These are phyloP conservation scores for Diaporthe sp. DNA, from an alignment of 2,329 filamentous ascomycete species.

Conservation along the genomic window DNA sequence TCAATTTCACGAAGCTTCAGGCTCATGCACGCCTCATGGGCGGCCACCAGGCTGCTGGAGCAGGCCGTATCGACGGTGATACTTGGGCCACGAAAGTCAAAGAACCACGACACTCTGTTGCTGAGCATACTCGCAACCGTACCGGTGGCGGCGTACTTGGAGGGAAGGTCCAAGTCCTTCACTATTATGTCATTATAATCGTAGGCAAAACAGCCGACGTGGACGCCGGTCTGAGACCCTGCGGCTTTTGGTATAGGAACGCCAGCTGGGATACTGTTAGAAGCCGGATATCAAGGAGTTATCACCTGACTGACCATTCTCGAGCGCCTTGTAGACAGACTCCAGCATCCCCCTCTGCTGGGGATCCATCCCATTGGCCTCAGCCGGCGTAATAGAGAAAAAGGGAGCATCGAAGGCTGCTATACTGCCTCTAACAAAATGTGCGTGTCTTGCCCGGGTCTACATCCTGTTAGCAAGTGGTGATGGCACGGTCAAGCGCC, in stretches of 20 bases:
- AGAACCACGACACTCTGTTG: constrained; percentile 54
- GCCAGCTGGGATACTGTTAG: constrained; percentile 33
- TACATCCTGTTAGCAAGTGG: not conserved
- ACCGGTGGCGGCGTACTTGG: constrained; percentile 48
- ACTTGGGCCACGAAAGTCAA: constrained; percentile 51
- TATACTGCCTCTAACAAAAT: constrained; percentile 34
- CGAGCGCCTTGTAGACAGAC: constrained; percentile 37
- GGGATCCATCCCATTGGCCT: constrained; percentile 41
- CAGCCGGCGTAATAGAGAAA: constrained; percentile 39
- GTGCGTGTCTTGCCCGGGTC: constrained; percentile 34
- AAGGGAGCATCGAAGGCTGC: constrained; percentile 41
- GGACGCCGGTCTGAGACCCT: constrained; percentile 42
- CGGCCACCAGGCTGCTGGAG: constrained; percentile 53
- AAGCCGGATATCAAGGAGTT: not conserved
- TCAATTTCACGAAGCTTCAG: constrained; percentile 33
- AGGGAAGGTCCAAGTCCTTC: constrained; percentile 43
- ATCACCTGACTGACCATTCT: constrained; percentile 36
- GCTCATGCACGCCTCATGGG: constrained; percentile 35
- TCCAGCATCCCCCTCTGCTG: constrained; percentile 40
- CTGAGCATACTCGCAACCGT: constrained; percentile 49
- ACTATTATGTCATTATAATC: constrained; percentile 45
- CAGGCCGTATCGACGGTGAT: constrained; percentile 57
- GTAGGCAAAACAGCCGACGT: constrained; percentile 46
- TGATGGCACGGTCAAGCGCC: too few relatives aligned
- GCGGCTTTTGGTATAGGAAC: constrained; percentile 26